phyloP scores from a whole-genome alignment of 2,329 filamentous ascomycete species.

The Xylaria sp. region DNA sequence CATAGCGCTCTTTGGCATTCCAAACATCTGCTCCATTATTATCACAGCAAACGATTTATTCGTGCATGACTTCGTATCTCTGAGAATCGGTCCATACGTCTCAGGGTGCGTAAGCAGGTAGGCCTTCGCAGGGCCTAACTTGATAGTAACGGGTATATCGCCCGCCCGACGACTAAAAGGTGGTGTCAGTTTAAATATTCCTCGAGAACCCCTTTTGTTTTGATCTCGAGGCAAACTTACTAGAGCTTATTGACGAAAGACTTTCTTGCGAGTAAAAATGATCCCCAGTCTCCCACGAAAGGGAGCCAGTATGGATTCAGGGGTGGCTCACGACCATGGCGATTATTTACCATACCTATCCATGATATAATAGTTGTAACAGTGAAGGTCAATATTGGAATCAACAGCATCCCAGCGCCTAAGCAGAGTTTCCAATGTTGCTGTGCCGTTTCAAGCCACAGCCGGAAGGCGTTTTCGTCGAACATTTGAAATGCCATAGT shows the following conservation, averaged over 20 bases:
- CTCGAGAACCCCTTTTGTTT: neutral
- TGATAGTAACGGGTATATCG: conserved; percentile 11
- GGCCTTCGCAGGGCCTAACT: conserved; percentile 11
- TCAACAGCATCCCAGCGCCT: neutral
- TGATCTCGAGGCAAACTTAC: conserved; percentile 1
- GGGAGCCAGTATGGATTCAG: conserved; percentile 24
- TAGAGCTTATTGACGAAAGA: conserved; percentile 13
- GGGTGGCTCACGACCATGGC: conserved; percentile 13
- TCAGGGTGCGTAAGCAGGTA: conserved; percentile 24
- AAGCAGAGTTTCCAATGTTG: conserved; percentile 10
- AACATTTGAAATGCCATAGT: neutral
- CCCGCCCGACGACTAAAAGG: neutral
- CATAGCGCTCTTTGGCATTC: conserved; percentile 21
- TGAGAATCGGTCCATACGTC: conserved; percentile 20
- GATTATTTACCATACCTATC: conserved; percentile 4
- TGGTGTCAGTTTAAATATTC: neutral
- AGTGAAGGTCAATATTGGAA: conserved; percentile 9
- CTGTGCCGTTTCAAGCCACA: conserved; percentile 2
- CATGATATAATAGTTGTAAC: conserved; percentile 16
- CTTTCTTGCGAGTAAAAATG: conserved; percentile 16
- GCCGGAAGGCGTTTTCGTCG: neutral
- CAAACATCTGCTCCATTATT: conserved; percentile 26
- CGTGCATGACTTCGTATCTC: conserved; percentile 22
- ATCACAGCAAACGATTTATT: conserved; percentile 27
- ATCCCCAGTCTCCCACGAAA: conserved; percentile 9